phyloP scores from a whole-genome alignment of 2,329 filamentous ascomycete genomes.

The Talaromyces sp. region DNA sequence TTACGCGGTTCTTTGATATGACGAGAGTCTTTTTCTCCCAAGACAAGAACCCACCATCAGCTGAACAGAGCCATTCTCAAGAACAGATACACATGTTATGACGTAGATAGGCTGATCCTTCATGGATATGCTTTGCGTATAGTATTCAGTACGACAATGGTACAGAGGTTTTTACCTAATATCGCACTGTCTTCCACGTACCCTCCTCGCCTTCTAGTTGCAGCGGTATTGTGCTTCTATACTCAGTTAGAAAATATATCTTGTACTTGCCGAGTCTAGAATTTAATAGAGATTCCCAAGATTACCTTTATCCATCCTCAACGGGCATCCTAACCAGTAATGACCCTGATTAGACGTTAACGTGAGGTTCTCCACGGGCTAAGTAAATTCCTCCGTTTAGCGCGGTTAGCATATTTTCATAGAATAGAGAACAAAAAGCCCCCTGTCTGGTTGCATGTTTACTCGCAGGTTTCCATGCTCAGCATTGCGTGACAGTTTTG shows the following conservation, averaged over 20 bases:
- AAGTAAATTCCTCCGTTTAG: neutral
- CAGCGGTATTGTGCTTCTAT: neutral
- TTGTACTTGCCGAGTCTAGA: neutral
- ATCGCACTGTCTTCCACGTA: constrained; percentile 12
- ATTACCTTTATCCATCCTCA: neutral
- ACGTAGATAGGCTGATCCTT: neutral
- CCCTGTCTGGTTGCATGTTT: neutral
- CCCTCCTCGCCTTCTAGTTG: neutral
- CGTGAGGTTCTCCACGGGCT: neutral
- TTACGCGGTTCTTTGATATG: constrained; percentile 2
- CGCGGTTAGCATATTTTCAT: neutral
- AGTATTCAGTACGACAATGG: neutral
- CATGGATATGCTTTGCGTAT: neutral
- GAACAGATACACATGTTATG: neutral
- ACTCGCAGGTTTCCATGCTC: neutral
- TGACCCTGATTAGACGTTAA: too few relatives aligned
- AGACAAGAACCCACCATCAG: neutral
- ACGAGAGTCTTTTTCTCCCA: neutral
- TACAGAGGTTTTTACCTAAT: constrained; percentile 7
- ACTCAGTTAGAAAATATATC: neutral
- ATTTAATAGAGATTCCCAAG: neutral
- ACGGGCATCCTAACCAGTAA: constrained; percentile 1
- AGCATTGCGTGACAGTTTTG: neutral
- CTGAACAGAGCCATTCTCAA: neutral
- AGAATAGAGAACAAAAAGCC: neutral